Base-by-base conservation (phyloP, 2,329 filamentous ascomycete genomes). In the Periconia digitata region DNA sequence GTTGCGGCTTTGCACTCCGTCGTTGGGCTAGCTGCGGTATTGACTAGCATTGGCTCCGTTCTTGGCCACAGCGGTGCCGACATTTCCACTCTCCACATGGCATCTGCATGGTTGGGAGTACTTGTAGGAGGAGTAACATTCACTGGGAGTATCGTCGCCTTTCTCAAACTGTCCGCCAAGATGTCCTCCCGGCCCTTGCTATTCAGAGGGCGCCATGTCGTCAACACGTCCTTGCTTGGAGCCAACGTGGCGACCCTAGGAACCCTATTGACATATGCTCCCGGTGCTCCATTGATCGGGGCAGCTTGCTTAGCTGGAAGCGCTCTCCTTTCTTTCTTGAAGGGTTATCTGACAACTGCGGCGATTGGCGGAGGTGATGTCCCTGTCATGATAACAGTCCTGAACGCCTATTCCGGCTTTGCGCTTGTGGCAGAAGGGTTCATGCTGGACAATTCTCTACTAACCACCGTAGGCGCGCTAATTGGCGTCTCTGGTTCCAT, bases 301-400 rank as follows among this genome's bases (percentile, higher is more conserved):
- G 90, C 90, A 1, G 84, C 83, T 1, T 91, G 89, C 39, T 75
- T 95, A 1, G 83, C 85, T 21, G 87, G 87, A 35, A 95, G 89
- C 65, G 85, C 90, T 0, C 75, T 82, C 0, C 75, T 96, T 20
- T 92, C 87, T 51, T 95, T 95, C 69, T 74, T 87, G 53, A 92
- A 95, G 69, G 91, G 91, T 7, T 95, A 84, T 64, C 95, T 90
- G 0, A 95, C 90, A 0, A 95, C 91, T 0, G 82, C 90, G 2
- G 89, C 89, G 0, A 95, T 96, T 62, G 91, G 91, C 18, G 91
- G 90, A n/a, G 90, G 90, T 12, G 91, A 96, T 64, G 95, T 95
- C 90, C 90, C 87, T 13, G 90, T 95, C 5, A 89, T 94, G 24
- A 95, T 95, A 54, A 95, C 90, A 0, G 90, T 95, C 1, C 74